These are phyloP conservation scores for Capsicum pubescens DNA, from an alignment of 257 asterid genomes.

Conservation along the genomic window DNA sequence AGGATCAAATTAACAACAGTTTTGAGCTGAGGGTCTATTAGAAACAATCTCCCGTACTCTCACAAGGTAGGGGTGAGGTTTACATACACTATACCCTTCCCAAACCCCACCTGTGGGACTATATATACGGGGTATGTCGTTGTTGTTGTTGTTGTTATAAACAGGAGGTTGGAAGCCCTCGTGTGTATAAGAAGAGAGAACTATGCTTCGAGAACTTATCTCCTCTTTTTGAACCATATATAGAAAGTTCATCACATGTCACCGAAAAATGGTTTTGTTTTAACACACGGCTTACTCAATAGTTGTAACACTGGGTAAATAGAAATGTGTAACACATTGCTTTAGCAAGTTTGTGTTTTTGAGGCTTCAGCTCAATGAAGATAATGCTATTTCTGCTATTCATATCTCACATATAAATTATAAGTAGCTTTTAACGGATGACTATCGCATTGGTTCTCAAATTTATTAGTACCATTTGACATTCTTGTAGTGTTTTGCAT, in stretches of 20 bases:
- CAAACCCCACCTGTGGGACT: no score
- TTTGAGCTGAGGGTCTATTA: background rate
- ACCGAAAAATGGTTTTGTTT: background rate
- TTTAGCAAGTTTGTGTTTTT: background rate
- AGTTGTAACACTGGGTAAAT: background rate
- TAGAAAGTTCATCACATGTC: background rate
- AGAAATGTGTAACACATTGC: background rate
- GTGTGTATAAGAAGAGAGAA: background rate
- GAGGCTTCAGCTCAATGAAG: constrained; percentile 1
- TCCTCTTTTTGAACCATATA: background rate
- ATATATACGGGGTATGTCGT: no score
- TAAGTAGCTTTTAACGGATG: background rate
- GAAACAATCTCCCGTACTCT: no score
- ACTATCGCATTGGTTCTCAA: background rate
- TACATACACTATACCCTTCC: no score
- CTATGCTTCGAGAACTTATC: background rate
- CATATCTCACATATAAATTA: background rate
- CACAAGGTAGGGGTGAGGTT: no score
- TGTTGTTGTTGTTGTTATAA: no score
- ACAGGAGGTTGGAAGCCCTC: background rate
- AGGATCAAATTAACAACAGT: background rate
- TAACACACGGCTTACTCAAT: background rate
- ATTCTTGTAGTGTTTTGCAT: constrained; percentile 5
- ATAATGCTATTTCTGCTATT: background rate
- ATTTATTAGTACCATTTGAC: background rate